Base-by-base conservation (phyloP, 176 grass and related monocot genomes). In the Aegilops bicornis region DNA sequence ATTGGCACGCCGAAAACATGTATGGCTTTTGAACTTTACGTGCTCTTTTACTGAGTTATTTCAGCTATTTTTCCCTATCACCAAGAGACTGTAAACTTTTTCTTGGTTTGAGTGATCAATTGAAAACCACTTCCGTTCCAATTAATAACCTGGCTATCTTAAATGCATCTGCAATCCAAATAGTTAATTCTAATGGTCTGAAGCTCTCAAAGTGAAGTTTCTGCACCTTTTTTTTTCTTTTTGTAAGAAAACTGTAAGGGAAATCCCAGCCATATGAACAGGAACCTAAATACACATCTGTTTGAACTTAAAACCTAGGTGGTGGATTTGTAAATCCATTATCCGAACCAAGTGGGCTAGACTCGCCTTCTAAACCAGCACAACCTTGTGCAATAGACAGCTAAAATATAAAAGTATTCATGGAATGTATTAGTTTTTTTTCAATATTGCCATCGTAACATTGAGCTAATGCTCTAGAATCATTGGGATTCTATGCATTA, bases 1-100 rank as follows among this genome's bases (percentile, higher is more conserved):
- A 85, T 89, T 98, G 96, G 96, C 96, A 92, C 88, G 88, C n/a
- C 39, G 89, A 88, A 92, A 94, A 93, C 96, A 98, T 98, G 96
- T 98, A 98, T 89, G 96, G 5, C 50, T 87, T 94, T 86, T 87
- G 84, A 87, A 91, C 88, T 88, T 91, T 3, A 69, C 7, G 33
- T 86, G 84, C 70, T 85, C 76, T 61, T 68, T 64, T 82, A 79
- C 52, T 73, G 31, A 76, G 70, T 86, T 58, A 58, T 22, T 85
- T 80, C 62, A 81, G 88, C 70, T 77, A 4, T 86, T 58, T 84
- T 84, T 86, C 2, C 31, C 64, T 84, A 5, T 72, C 70, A 74
- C 12, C 29, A 62, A 39, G 60, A 65, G 75, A 74, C 10, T 40
- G 25, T 50, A 16, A 67, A 61, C 64, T 80, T 52, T 39, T 73